Percentiles rank a stretch among this genome's conserved stretches.
These are phyloP conservation scores for Cenchrus americanus DNA, from an alignment of 176 grass and related monocot species.

Conservation along the genomic window DNA sequence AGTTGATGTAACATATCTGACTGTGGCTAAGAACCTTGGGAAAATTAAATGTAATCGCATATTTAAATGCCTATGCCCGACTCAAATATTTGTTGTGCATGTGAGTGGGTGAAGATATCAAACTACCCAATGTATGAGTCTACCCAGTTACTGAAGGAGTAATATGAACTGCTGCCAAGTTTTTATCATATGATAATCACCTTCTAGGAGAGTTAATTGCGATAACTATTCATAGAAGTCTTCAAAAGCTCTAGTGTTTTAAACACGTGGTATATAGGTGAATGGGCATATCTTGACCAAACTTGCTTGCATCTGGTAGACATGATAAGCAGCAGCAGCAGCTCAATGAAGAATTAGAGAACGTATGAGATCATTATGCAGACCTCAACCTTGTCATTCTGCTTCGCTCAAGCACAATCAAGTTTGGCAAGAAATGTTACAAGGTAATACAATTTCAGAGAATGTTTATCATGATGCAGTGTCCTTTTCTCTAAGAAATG, in stretches of 20 bases:
- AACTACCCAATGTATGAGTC: neutral
- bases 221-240: neutral
- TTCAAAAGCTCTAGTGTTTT: slow-evolving; percentile 2
- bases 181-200: neutral
- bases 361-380: neutral
- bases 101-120: neutral
- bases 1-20: slow-evolving; percentile 14
- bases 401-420: neutral
- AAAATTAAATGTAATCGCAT: too few relatives aligned
- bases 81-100: too few relatives aligned
- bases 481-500: neutral
- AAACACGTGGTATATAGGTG: neutral
- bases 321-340: slow-evolving; percentile 1
- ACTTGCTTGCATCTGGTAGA: neutral
- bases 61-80: too few relatives aligned
- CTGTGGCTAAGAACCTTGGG: neutral
- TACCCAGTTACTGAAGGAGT: neutral
- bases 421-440: neutral
- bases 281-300: neutral
- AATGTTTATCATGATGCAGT: slow-evolving; percentile 2
- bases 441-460: neutral
- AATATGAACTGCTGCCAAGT: neutral
- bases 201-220: neutral
- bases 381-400: too few relatives aligned
- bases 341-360: neutral